These are phyloP conservation scores for Drechslerella coelobrocha DNA, from an alignment of 2,329 filamentous ascomycete genomes.

Conservation along the genomic window DNA sequence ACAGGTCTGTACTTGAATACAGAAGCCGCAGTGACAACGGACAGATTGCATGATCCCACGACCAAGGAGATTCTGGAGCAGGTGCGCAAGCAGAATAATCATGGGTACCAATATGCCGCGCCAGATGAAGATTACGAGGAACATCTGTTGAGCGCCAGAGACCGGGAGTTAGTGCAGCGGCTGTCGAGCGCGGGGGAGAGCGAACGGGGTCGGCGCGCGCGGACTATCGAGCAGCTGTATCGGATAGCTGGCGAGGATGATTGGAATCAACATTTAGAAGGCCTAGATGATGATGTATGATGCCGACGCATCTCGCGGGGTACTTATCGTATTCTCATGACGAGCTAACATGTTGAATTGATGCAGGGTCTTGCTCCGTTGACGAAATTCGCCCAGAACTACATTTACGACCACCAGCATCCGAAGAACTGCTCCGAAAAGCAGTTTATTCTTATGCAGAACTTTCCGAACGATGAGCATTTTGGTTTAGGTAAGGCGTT, in stretches of 20 bases:
- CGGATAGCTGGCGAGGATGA: constrained; percentile 27
- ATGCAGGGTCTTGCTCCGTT: constrained; percentile 51
- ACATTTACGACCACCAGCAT: constrained; percentile 49
- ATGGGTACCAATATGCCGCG: constrained; percentile 47
- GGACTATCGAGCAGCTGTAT: constrained; percentile 37
- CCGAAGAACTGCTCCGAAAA: constrained; percentile 48
- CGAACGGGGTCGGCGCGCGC: constrained; percentile 21
- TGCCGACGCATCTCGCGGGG: neutral
- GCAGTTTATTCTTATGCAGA: constrained; percentile 50
- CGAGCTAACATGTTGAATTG: neutral
- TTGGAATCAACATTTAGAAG: constrained; percentile 40
- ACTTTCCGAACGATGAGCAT: constrained; percentile 52
- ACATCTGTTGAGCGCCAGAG: constrained; percentile 22
- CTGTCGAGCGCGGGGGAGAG: constrained; percentile 20
- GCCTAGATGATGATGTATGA: constrained; percentile 42
- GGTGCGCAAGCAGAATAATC: constrained; percentile 18
- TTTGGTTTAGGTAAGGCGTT: constrained; percentile 49
- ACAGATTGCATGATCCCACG: constrained; percentile 44
- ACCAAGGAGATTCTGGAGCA: constrained; percentile 40
- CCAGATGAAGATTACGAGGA: constrained; percentile 32
- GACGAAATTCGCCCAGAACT: constrained; percentile 52
- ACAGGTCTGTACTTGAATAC: constrained; percentile 43
- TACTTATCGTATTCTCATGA: neutral
- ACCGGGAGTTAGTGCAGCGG: constrained; percentile 17
- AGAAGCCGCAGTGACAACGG: constrained; percentile 13